These are phyloP conservation scores for Boletus patriciae DNA, from an alignment of 768 basidiomycete genomes.

Conservation along the genomic window DNA sequence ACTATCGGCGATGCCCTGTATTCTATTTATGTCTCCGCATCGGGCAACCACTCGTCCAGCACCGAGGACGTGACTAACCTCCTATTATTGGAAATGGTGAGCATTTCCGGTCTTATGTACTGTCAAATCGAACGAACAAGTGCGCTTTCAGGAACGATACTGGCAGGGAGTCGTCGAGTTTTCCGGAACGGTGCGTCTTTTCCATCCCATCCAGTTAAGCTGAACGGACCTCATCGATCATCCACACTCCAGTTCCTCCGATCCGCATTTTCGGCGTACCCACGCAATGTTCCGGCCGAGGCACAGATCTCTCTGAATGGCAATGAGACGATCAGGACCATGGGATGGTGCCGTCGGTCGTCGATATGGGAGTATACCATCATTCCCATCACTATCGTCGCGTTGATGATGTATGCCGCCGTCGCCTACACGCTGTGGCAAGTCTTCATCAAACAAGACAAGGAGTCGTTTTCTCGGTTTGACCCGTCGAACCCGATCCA, in stretches of 20 bases:
- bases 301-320: not conserved
- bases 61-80: not conserved
- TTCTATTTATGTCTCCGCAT: constrained; percentile 6
- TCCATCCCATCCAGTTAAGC: not conserved
- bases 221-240: not conserved
- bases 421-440: constrained; percentile 10
- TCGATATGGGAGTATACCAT: constrained; percentile 1
- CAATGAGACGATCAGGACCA: not conserved
- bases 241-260: not conserved
- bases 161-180: constrained; percentile 21
- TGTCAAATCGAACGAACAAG: too few relatives aligned
- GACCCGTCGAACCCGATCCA: constrained; percentile 9
- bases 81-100: constrained; percentile 5
- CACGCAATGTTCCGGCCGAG: not conserved
- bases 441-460: not conserved
- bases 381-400: constrained; percentile 7
- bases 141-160: constrained; percentile 8
- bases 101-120: not conserved
- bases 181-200: constrained; percentile 12
- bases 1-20: constrained; percentile 21
- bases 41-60: not conserved
- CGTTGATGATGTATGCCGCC: constrained; percentile 3
- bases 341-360: not conserved
- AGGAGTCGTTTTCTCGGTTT: not conserved
- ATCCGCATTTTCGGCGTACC: constrained; percentile 10